Evolutionary conservation across 441 rosid species (phyloP).

Genomic region (Capsella rubella): DNA sequence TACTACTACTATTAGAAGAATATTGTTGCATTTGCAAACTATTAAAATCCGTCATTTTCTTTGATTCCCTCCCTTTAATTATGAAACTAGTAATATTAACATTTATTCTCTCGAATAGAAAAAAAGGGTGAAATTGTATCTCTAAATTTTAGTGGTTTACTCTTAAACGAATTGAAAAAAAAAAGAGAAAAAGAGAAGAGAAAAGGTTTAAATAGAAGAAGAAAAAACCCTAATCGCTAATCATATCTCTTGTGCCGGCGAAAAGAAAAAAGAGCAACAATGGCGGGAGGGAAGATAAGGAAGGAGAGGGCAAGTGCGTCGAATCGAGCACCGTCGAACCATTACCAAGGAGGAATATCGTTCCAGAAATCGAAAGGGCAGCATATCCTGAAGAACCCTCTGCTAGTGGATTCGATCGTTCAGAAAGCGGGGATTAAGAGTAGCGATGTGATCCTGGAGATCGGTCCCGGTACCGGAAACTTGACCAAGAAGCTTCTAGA

Average conservation of each 20-base stretch:
- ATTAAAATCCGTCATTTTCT: background rate
- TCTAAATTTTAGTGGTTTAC: too few species aligned
- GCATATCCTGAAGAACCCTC: slow-evolving; percentile 87
- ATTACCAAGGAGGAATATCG: slow-evolving; percentile 84
- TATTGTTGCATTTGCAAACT: background rate
- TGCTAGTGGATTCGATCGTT: slow-evolving; percentile 79
- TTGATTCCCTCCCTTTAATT: background rate
- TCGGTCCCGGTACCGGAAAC: slow-evolving; percentile 94
- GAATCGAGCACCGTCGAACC: slow-evolving; percentile 58
- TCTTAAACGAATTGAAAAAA: background rate
- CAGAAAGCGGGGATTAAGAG: slow-evolving; percentile 84
- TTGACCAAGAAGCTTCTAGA: slow-evolving; percentile 91
- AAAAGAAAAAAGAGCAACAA: slow-evolving; percentile 19
- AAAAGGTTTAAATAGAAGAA: background rate
- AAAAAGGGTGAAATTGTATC: too few species aligned
- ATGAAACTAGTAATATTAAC: background rate
- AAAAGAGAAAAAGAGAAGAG: background rate
- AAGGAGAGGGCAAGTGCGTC: slow-evolving; percentile 69
- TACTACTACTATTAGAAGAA: background rate
- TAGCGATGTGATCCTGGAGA: slow-evolving; percentile 88
- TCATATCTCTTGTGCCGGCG: background rate
- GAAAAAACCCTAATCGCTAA: slow-evolving; percentile 10
- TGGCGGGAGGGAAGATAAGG: slow-evolving; percentile 91
- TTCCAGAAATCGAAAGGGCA: slow-evolving; percentile 94
- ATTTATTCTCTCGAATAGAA: background rate